Conservation (phyloP, 176 grass and related monocot species). For the Zizania latifolia region DNA sequence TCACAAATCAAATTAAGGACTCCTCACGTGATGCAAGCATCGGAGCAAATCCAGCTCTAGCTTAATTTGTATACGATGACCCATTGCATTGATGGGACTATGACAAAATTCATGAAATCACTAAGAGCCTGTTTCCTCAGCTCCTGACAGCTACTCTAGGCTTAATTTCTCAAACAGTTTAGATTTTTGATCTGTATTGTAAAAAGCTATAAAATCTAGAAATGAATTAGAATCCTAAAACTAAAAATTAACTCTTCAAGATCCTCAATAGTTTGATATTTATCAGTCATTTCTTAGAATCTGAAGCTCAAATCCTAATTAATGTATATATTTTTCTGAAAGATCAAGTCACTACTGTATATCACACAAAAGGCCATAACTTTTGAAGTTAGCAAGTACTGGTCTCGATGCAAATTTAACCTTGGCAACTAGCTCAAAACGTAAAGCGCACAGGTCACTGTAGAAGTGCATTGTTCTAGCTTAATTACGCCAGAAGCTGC, state of each 20-base stretch:
- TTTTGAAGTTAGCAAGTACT: background rate
- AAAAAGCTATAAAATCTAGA: no score
- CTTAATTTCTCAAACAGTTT: no score
- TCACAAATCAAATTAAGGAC: background rate
- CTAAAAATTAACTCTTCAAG: no score
- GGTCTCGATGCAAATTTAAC: background rate
- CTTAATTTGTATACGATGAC: background rate
- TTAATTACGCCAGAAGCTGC: background rate
- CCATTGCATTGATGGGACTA: background rate
- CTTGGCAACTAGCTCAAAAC: background rate
- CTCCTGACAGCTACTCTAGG: no score
- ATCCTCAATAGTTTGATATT: no score
- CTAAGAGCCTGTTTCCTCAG: no score
- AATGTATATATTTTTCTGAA: no score
- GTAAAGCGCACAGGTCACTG: background rate
- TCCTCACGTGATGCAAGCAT: background rate
- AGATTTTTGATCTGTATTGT: no score
- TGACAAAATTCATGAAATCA: slow-evolving; percentile 18
- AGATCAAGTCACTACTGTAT: no score
- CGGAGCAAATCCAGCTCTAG: background rate
- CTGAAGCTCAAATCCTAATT: no score
- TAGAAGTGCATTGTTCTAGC: background rate
- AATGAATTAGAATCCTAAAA: no score
- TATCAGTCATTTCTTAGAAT: no score
- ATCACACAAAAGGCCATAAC: background rate